Base-by-base conservation (phyloP, 1,139 yeast species). In the Pichia sp. region DNA sequence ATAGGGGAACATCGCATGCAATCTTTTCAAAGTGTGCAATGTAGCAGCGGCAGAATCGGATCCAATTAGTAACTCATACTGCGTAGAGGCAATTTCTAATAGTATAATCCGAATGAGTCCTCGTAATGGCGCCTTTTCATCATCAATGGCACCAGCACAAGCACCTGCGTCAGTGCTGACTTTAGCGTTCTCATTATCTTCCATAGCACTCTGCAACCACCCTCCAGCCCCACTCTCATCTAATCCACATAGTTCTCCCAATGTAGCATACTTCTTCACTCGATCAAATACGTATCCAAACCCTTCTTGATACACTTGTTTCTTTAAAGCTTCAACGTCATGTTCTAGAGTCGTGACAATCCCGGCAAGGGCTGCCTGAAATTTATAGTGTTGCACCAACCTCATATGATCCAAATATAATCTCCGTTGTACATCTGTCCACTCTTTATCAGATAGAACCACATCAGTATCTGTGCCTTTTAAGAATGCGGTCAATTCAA, bases 51-150 rank as follows among this genome's bases (percentile, higher is more conserved):
- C 77, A 45, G 75, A 74, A 55, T 88, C 96, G 40, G 75, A 81
- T 1, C 91, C 88, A 28, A 88, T 63, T 50, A 87, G 80, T 30
- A 81, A 51, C 47, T 84, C 87, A 56, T 85, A 86, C 4, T 87
- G 60, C 0, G 94, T 80, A 1, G 95, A 85, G 0, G 96, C 85
- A 17, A 85, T 62, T 53, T 87, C 93, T 17, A 87, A 72, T 41
- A 84, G 76, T 44, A 81, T 73, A 86, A 95, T 81, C 45, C 84
- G 85, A 29, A 85, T 67, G 45, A 87, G 81, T 30, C 83, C 72
- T 45, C 67, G 67, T 35, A 87, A 63, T 33, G 81, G 66, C 2
- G 83, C 80, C 3, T 91, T 74, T 27, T 20, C 15, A 14, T 33
- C 34, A 22, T 30, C 24, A 17, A 10, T 21, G 14, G 17, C 13